phyloP scores from a whole-genome alignment of 129 eudicot species.

The Lactuca sativa region DNA sequence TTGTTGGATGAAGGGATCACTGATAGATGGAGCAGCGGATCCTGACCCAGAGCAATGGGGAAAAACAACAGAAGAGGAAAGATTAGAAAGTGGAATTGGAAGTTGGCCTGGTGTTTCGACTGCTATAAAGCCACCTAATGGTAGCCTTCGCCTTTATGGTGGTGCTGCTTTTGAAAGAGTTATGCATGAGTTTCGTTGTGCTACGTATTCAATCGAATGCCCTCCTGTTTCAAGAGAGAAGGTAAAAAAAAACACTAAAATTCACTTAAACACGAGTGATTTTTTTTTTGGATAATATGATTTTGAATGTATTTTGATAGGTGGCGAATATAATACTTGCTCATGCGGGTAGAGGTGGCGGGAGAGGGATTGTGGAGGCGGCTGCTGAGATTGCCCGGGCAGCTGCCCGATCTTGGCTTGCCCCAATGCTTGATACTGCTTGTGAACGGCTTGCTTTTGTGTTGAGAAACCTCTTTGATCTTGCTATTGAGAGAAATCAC shows the following conservation, averaged over 20 bases:
- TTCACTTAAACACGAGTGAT: background rate
- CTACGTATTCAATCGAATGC: constrained; percentile 91
- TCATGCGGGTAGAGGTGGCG: constrained; percentile 93
- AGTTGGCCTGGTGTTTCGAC: constrained; percentile 86
- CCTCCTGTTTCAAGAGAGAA: constrained; percentile 91
- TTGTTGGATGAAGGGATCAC: constrained; percentile 41
- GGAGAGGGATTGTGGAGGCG: constrained; percentile 77
- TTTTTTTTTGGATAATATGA: background rate
- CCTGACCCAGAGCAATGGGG: constrained; percentile 98
- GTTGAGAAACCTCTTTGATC: constrained; percentile 64
- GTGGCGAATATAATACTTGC: constrained; percentile 94
- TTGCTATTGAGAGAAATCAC: constrained; percentile 68
- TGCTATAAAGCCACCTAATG: constrained; percentile 77
- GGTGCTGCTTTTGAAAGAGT: constrained; percentile 99
- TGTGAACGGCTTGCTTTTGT: constrained; percentile 89
- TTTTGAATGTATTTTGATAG: constrained; percentile 27
- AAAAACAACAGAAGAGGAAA: constrained; percentile 83
- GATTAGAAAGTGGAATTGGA: constrained; percentile 78
- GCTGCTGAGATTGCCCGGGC: constrained; percentile 98
- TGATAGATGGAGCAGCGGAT: constrained; percentile 93
- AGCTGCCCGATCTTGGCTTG: constrained; percentile 90
- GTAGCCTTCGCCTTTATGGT: constrained; percentile 93
- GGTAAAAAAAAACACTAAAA: constrained; percentile 64
- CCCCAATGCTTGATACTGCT: constrained; percentile 91
- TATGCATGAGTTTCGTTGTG: constrained; percentile 94